Evolutionary conservation across 768 basidiomycete species (phyloP).

Genomic region (Xerocomellus chrysenteron): DNA sequence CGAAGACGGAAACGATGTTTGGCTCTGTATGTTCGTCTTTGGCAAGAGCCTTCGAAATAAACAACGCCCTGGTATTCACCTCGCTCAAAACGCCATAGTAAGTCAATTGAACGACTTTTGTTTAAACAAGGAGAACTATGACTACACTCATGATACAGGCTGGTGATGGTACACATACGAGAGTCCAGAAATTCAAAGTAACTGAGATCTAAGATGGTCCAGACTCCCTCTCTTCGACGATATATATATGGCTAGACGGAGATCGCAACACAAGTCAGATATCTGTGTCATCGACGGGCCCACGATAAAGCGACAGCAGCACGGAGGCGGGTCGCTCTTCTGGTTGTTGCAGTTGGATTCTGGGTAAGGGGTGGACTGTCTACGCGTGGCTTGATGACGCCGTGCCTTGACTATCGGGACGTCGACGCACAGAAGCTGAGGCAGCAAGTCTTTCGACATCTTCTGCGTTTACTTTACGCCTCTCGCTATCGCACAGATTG

Average conservation of each 20-base stretch:
- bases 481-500: neutral
- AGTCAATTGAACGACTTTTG: neutral
- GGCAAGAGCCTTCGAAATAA: conserved; percentile 26
- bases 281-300: neutral
- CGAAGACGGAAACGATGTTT: conserved; percentile 22
- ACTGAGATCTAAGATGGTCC: neutral
- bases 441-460: conserved; percentile 16
- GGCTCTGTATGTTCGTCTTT: conserved; percentile 20
- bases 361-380: neutral
- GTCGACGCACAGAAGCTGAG: conserved; percentile 5
- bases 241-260: neutral
- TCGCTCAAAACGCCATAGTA: neutral
- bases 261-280: neutral
- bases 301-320: neutral
- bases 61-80: neutral
- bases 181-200: neutral
- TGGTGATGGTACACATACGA: neutral
- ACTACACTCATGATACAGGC: neutral
- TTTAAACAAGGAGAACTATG: neutral
- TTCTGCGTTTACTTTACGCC: conserved; percentile 7
- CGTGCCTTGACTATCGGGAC: neutral
- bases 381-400: neutral
- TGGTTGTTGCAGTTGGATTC: too few relatives aligned
- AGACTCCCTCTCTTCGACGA: neutral
- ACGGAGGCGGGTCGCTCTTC: neutral